Base-by-base conservation (phyloP, 768 basidiomycete genomes). In the Pisolithus sp. region DNA sequence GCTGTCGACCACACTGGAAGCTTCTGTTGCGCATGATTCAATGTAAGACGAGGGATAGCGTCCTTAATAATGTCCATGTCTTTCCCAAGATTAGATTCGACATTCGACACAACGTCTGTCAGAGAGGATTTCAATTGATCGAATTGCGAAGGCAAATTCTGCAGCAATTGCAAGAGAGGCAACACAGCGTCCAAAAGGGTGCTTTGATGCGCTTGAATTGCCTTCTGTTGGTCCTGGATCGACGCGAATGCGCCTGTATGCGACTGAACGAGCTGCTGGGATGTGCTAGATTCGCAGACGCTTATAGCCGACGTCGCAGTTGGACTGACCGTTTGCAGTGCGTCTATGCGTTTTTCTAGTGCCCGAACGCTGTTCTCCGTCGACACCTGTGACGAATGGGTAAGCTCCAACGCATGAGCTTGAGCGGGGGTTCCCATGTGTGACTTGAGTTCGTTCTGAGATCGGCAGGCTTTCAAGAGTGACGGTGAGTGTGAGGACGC, bases 131-230 rank as follows among this genome's bases (percentile, higher is more conserved):
- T 67, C 48, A 60, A 52, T 31, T 59, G 61, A 12, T 67, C 65
- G 48, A 86, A 72, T 57, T 84, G 81, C 1, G 77, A 62, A 1
- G 83, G 79, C 18, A 87, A 56, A 8, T 79, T 68, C 53, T 85
- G 82, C 2, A 86, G 53, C 4, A 84, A 67, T 24, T 86, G 83
- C 2, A 84, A 64, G 15, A 89, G 64, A 7, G 86, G 83, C 0
- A 78, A 54, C 2, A 89, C 65, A 10, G 79, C 69, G 21, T 78
- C 62, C 2, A 86, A 62, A 0, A 85, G 73, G 12, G 75, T 72
- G 18, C 68, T 72, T 61, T 86, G 83, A 55, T 86, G 85, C 20
- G 81, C 77, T 57, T 55, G 53, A 36, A 66, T 30, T 0, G 51
- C 47, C 17, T 61, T 62, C 20, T 64, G 61, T 26, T 64, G 63